Conservation (phyloP, 2,329 filamentous ascomycete species). For the Diaporthe sp. region DNA sequence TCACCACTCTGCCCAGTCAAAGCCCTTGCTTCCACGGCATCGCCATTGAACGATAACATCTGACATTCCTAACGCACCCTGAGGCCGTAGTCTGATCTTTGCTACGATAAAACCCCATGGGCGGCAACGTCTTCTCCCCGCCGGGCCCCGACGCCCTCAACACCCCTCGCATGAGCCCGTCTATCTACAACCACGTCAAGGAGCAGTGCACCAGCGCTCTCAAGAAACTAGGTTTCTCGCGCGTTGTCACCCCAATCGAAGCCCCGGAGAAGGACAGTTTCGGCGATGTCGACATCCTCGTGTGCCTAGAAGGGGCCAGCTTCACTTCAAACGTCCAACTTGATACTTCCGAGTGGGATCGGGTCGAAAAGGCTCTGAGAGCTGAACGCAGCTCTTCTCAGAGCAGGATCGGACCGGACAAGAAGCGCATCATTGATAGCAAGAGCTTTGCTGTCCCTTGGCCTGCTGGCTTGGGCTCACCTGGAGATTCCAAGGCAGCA, state of each 20-base stretch:
- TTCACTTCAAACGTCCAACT: neutral
- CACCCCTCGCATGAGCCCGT: slow-evolving; percentile 76
- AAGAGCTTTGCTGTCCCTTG: slow-evolving; percentile 69
- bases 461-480: slow-evolving; percentile 52
- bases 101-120: slow-evolving; percentile 64
- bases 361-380: slow-evolving; percentile 58
- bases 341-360: slow-evolving; percentile 41
- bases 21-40: neutral
- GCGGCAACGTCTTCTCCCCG: slow-evolving; percentile 72
- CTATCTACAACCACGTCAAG: slow-evolving; percentile 69
- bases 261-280: slow-evolving; percentile 76
- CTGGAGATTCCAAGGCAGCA: slow-evolving; percentile 13
- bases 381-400: slow-evolving; percentile 54
- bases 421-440: slow-evolving; percentile 45
- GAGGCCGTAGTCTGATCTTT: neutral
- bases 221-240: slow-evolving; percentile 61
- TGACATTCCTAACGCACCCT: too few species aligned
- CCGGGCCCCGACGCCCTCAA: slow-evolving; percentile 60
- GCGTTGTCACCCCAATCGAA: slow-evolving; percentile 74
- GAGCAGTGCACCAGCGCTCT: slow-evolving; percentile 62
- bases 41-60: neutral
- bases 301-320: slow-evolving; percentile 53
- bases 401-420: neutral
- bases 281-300: slow-evolving; percentile 82
- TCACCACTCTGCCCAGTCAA: neutral